These are phyloP conservation scores for Mortierella sp. DNA, from an alignment of 371 early-diverging fungal genomes.

Conservation along the genomic window DNA sequence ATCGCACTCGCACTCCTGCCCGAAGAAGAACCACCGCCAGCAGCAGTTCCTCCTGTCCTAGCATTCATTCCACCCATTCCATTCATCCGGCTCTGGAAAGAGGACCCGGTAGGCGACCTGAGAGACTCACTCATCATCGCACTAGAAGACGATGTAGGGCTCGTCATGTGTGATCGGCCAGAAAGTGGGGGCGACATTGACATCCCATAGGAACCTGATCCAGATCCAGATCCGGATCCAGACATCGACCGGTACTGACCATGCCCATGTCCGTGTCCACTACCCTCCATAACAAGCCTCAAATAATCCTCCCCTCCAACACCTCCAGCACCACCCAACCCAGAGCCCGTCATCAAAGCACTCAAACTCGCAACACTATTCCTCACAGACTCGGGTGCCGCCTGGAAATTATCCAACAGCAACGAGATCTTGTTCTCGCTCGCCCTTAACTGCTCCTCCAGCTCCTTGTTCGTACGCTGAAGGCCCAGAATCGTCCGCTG, in stretches of 20 bases:
- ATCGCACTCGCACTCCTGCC: not conserved
- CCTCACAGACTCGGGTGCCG: conserved; percentile 38
- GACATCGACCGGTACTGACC: not conserved
- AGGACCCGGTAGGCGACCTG: conserved; percentile 6
- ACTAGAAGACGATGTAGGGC: not conserved
- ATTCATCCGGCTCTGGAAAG: not conserved
- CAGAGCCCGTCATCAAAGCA: conserved; percentile 9
- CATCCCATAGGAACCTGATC: not conserved
- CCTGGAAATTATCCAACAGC: conserved; percentile 56
- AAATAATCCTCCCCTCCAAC: not conserved
- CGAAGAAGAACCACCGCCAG: not conserved
- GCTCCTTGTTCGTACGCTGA: conserved; percentile 36
- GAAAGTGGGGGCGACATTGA: conserved; percentile 1
- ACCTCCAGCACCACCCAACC: not conserved
- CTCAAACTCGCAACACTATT: conserved; percentile 46
- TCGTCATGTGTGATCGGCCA: conserved; percentile 3
- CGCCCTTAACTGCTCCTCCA: conserved; percentile 50
- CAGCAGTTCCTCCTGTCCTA: not conserved
- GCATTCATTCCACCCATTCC: too few relatives aligned
- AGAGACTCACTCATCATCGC: not conserved
- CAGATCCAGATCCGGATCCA: not conserved
- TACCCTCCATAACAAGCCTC: not conserved
- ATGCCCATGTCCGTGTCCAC: not conserved
- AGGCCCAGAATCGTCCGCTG: conserved; percentile 39
- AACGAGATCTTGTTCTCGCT: conserved; percentile 60